Conservation (phyloP, 2,329 filamentous ascomycete species). For the Fusarium graminum region DNA sequence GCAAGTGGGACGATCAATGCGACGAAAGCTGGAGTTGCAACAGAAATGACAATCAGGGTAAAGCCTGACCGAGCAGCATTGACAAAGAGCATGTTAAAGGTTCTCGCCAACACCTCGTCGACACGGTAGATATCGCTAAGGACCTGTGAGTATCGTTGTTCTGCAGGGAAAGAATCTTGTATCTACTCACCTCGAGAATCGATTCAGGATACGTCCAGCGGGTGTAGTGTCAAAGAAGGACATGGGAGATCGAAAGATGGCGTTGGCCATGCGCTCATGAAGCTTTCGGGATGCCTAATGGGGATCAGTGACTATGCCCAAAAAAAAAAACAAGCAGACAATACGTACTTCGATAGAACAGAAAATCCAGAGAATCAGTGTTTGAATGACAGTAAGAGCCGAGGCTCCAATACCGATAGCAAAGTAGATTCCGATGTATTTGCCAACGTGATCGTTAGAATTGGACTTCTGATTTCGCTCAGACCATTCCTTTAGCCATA, state of each 20-base stretch:
- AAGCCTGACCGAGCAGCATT: conserved; percentile 82
- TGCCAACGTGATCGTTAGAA: conserved; percentile 81
- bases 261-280: conserved; percentile 96
- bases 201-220: conserved; percentile 93
- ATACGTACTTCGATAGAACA: conserved; percentile 90
- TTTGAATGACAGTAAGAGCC: conserved; percentile 88
- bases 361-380: conserved; percentile 97
- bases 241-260: conserved; percentile 98
- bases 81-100: conserved; percentile 96
- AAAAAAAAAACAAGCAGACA: too few species aligned
- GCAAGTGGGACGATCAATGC: conserved; percentile 84
- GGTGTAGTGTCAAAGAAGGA: conserved; percentile 98
- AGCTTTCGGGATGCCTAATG: conserved; percentile 88
- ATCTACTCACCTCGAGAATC: conserved; percentile 84
- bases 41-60: conserved; percentile 87
- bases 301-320: conserved; percentile 19
- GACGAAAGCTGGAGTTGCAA: conserved; percentile 83
- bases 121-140: conserved; percentile 80
- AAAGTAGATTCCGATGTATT: conserved; percentile 96
- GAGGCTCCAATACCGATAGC: conserved; percentile 91
- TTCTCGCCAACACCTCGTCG: conserved; percentile 93
- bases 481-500: conserved; percentile 96
- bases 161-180: background rate
- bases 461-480: conserved; percentile 78
- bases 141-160: conserved; percentile 44